Conservation (phyloP, 768 basidiomycete species). For the Mycena albidolilacea region DNA sequence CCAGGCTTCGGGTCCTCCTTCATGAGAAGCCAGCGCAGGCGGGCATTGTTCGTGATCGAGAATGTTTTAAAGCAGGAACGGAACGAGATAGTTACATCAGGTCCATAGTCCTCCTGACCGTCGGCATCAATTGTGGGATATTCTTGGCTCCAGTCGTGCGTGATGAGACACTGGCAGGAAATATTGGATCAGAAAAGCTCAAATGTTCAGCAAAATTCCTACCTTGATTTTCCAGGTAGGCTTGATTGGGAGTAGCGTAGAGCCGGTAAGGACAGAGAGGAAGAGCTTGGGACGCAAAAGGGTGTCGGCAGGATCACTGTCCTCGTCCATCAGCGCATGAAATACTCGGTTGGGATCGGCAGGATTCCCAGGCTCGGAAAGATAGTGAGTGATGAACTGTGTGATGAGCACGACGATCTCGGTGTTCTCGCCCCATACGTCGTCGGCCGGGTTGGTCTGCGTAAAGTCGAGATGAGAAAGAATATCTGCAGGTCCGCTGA, state of each 20-base stretch:
- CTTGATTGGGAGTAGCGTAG: background rate
- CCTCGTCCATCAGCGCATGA: background rate
- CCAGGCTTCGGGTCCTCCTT: background rate
- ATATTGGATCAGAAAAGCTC: background rate
- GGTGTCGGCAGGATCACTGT: background rate
- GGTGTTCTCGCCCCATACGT: constrained; percentile 13
- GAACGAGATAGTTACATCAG: constrained; percentile 1
- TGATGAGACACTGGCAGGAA: background rate
- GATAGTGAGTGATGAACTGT: constrained; percentile 12
- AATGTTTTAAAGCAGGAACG: constrained; percentile 15
- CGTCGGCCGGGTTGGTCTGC: background rate
- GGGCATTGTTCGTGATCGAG: constrained; percentile 18
- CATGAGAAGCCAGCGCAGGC: background rate
- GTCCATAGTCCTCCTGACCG: constrained; percentile 12
- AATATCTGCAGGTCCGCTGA: constrained; percentile 2
- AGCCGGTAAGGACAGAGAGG: constrained; percentile 22
- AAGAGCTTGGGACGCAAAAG: constrained; percentile 4
- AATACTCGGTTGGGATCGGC: constrained; percentile 1
- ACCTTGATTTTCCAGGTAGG: constrained; percentile 14
- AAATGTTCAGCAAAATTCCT: background rate
- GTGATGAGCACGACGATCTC: constrained; percentile 1
- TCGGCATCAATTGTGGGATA: constrained; percentile 1
- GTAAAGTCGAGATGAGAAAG: constrained; percentile 9
- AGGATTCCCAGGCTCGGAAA: constrained; percentile 6
- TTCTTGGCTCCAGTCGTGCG: constrained; percentile 11